A percentile compares a stretch with the other conserved stretches of the same genome.
Evolutionary conservation across 208 protist genomes (phyloP).

Genomic region (Acanthamoeba healyi): DNA sequence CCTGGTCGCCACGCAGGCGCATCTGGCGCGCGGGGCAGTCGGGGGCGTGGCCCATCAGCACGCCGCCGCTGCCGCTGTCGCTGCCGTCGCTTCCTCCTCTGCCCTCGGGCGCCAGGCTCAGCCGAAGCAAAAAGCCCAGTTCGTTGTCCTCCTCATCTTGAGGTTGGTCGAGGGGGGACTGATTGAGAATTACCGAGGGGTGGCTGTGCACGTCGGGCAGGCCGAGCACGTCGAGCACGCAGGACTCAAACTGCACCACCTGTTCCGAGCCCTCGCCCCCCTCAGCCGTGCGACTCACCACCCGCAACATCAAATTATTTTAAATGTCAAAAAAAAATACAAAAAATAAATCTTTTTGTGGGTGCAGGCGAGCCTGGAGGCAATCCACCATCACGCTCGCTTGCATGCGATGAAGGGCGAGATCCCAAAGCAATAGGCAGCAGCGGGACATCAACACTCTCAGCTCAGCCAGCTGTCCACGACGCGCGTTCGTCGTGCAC

Average conservation of each 20-base stretch:
- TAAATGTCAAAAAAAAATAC: too few species aligned
- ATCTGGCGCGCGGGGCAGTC: constrained; percentile 2
- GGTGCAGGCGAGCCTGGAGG: too few species aligned
- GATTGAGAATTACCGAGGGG: not conserved
- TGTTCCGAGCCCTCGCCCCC: not conserved
- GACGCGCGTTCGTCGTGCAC: too few species aligned
- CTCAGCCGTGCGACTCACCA: not conserved
- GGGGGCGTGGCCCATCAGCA: not conserved
- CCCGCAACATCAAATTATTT: not conserved
- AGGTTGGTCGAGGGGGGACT: not conserved
- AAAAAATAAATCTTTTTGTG: too few species aligned
- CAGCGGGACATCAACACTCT: too few species aligned
- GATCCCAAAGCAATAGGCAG: too few species aligned
- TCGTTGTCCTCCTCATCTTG: not conserved
- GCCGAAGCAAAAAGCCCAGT: not conserved
- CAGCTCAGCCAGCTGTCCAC: too few species aligned
- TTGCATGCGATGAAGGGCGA: too few species aligned
- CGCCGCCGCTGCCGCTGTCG: not conserved
- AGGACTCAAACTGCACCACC: not conserved
- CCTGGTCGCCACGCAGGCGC: not conserved
- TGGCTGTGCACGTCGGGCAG: not conserved
- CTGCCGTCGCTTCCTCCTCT: too few species aligned
- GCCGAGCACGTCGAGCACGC: not conserved
- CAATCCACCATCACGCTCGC: too few species aligned
- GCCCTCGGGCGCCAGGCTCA: not conserved